Percentiles rank a stretch among this genome's conserved stretches.
Evolutionary conservation across 345 rosid species (phyloP).

Genomic region (Eucalyptus tenuipes): DNA sequence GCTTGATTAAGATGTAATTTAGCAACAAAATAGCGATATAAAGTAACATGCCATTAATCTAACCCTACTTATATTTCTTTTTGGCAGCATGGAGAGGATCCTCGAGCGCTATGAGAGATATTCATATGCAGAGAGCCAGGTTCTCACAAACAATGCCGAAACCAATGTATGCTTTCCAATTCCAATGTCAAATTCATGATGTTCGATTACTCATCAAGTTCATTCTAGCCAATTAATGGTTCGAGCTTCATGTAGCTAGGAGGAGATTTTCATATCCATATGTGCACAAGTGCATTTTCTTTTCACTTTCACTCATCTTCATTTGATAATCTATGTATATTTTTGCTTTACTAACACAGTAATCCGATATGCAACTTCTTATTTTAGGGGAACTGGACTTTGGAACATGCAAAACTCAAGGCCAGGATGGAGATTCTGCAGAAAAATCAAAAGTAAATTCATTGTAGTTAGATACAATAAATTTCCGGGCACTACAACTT

Average conservation of each 20-base stretch:
- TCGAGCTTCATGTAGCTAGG: background rate
- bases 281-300: background rate
- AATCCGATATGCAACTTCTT: background rate
- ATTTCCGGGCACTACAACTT: background rate
- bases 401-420: constrained; percentile 86
- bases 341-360: background rate
- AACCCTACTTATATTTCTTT: background rate
- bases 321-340: background rate
- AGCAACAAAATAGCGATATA: background rate
- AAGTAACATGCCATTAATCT: background rate
- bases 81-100: constrained; percentile 83
- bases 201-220: background rate
- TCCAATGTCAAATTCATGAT: background rate
- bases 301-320: background rate
- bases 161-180: constrained; percentile 21
- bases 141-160: constrained; percentile 22
- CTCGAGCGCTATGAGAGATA: constrained; percentile 90
- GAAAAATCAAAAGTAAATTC: constrained; percentile 60
- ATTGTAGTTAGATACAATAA: background rate
- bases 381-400: constrained; percentile 61
- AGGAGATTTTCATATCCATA: background rate
- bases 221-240: background rate
- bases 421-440: constrained; percentile 79
- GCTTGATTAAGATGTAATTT: background rate
- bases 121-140: constrained; percentile 66